Base-by-base conservation (phyloP, 2,329 filamentous ascomycete genomes). In the Trichoderma sp. region DNA sequence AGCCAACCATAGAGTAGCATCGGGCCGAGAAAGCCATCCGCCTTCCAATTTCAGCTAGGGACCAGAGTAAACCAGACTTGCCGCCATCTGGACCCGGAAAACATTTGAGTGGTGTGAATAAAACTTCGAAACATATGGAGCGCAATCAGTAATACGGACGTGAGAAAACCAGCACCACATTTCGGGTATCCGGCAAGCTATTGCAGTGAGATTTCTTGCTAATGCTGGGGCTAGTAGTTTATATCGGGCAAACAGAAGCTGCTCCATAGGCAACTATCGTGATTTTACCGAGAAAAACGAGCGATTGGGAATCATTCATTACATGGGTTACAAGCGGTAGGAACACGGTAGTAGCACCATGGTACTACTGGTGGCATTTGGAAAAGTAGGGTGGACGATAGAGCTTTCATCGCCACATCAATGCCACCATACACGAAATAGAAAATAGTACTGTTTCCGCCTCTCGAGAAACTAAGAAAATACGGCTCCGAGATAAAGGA, bases 11-110 rank as follows among this genome's bases (percentile, higher is more conserved):
- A 65, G 43, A 55, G 51, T 65, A 39, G 63, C 63, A 65, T 65
- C 63, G 63, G 63, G 52, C 63, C 63, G 63, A 66, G 63, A 55
- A 66, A 66, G 52, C 52, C 63, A 66, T 58, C 51, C 63, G 63
- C 63, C 63, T 66, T 66, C 63, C 63, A 34, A 49, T 56, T 49
- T 49, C n/a, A 58, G 63, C 63, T 66, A 66, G 63, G 46, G 52
- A 28, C 49, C 28, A 56, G 16, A 66, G 26, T 49, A 58, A 46
- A 58, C 14, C 63, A 58, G 51, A 37, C 34, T 39, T 28, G 51
- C 63, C 52, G 63, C 39, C 54, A 58, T 13, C 63, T 58, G 11
- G 46, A 56, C 28, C 10, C 32, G 63, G 63, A 66, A 26, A 34
- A 58, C 63, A 28, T 26, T 21, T 10, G 5, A 46, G 34, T 30